A percentile compares a stretch with the other conserved stretches of the same genome.
phyloP scores from a whole-genome alignment of 2,329 filamentous ascomycete genomes.

The Fusarium sp. region DNA sequence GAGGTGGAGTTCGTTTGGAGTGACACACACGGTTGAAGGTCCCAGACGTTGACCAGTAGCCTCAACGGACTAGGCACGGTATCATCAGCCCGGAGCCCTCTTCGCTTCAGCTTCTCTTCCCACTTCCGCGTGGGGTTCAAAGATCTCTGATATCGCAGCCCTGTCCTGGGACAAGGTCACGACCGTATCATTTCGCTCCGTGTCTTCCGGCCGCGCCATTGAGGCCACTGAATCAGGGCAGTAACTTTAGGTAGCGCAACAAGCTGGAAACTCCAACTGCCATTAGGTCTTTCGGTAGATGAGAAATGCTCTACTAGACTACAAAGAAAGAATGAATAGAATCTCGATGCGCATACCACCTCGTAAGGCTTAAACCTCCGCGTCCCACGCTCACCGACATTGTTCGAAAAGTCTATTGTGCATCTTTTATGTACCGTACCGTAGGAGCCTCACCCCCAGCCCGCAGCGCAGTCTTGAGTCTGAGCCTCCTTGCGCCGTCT shows the following conservation, averaged over 20 bases:
- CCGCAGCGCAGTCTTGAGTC: constrained; percentile 30
- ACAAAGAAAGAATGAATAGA: not conserved
- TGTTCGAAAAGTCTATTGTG: not conserved
- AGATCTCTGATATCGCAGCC: constrained; percentile 16
- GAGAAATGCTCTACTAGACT: too few relatives aligned
- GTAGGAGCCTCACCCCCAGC: constrained; percentile 11
- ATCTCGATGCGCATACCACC: constrained; percentile 16
- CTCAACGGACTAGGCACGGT: not conserved
- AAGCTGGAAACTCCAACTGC: not conserved
- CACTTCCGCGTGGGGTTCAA: not conserved
- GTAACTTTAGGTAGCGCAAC: not conserved
- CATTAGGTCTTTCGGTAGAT: constrained; percentile 12
- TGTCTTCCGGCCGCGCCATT: constrained; percentile 26
- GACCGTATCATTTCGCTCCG: constrained; percentile 35
- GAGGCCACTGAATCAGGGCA: constrained; percentile 13
- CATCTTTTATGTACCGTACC: not conserved
- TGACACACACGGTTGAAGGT: not conserved
- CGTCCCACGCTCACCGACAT: constrained; percentile 29
- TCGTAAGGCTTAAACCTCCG: not conserved
- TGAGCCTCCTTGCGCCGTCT: constrained; percentile 16
- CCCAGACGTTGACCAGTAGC: not conserved
- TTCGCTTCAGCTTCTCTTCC: constrained; percentile 22
- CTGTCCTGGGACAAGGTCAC: constrained; percentile 11
- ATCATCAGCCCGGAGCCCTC: constrained; percentile 5
- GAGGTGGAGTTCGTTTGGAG: not conserved